Base-by-base conservation (phyloP, 73 alveolate species). In the Paramecium bursaria region DNA sequence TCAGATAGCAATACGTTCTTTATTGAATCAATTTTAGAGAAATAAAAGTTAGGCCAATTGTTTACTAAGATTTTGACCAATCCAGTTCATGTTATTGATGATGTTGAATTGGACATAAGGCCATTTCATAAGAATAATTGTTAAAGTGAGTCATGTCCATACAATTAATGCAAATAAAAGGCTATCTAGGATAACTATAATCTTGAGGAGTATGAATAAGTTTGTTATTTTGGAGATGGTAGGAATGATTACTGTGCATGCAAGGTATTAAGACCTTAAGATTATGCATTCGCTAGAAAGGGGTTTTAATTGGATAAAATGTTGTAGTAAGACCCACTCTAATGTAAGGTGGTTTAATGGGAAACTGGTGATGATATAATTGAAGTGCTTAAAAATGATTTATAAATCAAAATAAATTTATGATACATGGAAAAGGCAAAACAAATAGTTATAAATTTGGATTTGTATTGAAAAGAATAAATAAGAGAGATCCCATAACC, bases 191-290 rank as follows among this genome's bases (percentile, higher is more conserved):
- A 79, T n/a, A 61, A 79, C 23, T 55, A 23, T 52, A 33, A 79
- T 19, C 55, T 73, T 4, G 48, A 49, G 30, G 50, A 79, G 6
- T 79, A 79, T 54, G 74, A 54, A 3, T 53, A 55, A 30, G 76
- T 79, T 0, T 48, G 76, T 13, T 79, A 79, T 73, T 79, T 79
- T 79, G 89, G 89, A 23, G 89, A 79, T 54, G 89, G 89, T 1
- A 42, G 48, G 10, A 79, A 79, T 79, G 89, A 79, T 42, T 79
- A 39, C 50, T 79, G 89, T 23, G 85, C 89, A 54, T 67, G 85
- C 15, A 33, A 67, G 23, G 10, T 79, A 48, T 55, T 55, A 23
- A 79, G 74, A 73, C 51, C 42, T 3, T 22, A 42, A 42, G 76
- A 53, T 55, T 53, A 47, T 33, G 50, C 50, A 0, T 79, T 50